phyloP scores from a whole-genome alignment of 305 asterid species.

The Lippia alba region DNA sequence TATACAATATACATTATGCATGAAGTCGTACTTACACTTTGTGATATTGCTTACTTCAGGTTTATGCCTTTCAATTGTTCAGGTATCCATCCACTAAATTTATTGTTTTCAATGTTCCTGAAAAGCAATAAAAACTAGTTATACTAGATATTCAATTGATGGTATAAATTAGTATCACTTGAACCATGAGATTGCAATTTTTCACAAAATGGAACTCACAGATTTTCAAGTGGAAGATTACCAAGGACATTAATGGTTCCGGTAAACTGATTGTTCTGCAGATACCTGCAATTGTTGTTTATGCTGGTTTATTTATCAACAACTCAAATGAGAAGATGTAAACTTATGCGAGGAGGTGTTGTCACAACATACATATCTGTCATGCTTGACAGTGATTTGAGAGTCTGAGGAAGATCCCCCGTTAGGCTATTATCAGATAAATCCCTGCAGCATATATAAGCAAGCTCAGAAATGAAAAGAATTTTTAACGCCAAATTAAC shows the following conservation, averaged over 20 bases:
- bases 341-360: neutral
- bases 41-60: conserved; percentile 51
- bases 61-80: conserved; percentile 60
- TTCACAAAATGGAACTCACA: conserved; percentile 44
- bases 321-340: neutral
- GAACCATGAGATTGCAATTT: neutral
- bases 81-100: conserved; percentile 73
- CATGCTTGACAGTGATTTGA: conserved; percentile 52
- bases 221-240: conserved; percentile 60
- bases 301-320: conserved; percentile 6
- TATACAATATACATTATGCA: neutral
- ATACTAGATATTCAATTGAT: too few relatives aligned
- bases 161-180: neutral
- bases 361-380: conserved; percentile 54
- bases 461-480: neutral
- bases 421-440: conserved; percentile 62
- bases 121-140: neutral
- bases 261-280: conserved; percentile 65
- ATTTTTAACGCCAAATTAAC: neutral
- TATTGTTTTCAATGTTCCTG: conserved; percentile 75
- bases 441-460: conserved; percentile 54
- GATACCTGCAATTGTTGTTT: conserved; percentile 44
- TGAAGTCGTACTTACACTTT: neutral
- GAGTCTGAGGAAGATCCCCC: conserved; percentile 66
- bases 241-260: conserved; percentile 64